A percentile compares a stretch with the other conserved stretches of the same genome.
phyloP scores from a whole-genome alignment of 202 grass and related monocot species.

The Panicum virgatum region DNA sequence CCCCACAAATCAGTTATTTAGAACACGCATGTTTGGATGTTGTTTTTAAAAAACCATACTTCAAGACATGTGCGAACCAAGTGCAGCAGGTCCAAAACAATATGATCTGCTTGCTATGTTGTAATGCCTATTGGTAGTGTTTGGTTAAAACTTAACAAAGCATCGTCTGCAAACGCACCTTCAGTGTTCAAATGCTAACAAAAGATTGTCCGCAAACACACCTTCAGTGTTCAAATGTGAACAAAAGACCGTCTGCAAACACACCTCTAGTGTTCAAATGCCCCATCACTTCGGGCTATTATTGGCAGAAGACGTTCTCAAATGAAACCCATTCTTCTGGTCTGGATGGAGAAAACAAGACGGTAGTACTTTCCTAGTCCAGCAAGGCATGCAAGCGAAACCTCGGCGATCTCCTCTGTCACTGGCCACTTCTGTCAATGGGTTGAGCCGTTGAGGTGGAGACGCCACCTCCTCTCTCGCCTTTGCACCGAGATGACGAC shows the following conservation, averaged over 20 bases:
- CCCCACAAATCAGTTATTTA: not conserved
- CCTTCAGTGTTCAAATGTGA: not conserved
- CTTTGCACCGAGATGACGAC: not conserved
- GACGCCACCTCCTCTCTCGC: not conserved
- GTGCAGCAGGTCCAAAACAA: too few relatives aligned
- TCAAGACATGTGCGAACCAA: not conserved
- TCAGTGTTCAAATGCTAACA: not conserved
- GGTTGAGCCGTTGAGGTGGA: not conserved
- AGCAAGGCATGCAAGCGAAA: not conserved
- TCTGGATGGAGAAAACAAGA: not conserved
- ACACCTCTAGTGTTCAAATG: not conserved
- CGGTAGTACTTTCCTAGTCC: not conserved
- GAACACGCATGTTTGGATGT: not conserved
- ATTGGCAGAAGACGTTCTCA: not conserved
- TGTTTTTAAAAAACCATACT: not conserved
- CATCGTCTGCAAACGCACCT: not conserved
- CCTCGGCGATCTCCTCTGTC: not conserved
- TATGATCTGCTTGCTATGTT: too few relatives aligned
- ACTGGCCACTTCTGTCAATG: not conserved
- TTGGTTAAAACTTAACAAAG: too few relatives aligned
- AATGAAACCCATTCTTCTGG: not conserved
- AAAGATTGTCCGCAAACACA: not conserved
- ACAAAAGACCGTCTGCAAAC: not conserved
- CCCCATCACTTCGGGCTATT: not conserved
- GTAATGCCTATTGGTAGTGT: too few relatives aligned